A percentile compares a stretch with the other conserved stretches of the same genome.
These are phyloP conservation scores for Rossbeevera mucosa DNA, from an alignment of 768 basidiomycete species.

Conservation along the genomic window DNA sequence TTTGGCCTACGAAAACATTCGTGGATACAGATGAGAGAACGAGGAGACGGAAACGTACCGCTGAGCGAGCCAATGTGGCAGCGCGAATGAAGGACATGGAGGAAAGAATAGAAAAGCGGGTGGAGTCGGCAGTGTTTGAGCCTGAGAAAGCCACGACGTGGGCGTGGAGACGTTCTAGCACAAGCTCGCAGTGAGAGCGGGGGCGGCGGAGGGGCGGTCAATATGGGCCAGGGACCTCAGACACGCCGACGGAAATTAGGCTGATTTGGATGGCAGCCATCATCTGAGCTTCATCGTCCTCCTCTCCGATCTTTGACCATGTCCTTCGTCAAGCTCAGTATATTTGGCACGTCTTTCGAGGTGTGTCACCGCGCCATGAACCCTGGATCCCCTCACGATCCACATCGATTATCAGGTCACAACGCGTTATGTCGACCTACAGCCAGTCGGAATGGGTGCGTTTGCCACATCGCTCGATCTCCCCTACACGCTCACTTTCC, in stretches of 20 bases:
- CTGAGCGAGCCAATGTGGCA: slow-evolving; percentile 38
- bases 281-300: background rate
- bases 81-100: slow-evolving; percentile 44
- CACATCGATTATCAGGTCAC: slow-evolving; percentile 56
- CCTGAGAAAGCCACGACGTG: slow-evolving; percentile 13
- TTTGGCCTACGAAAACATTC: slow-evolving; percentile 31
- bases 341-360: slow-evolving; percentile 98
- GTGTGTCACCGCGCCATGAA: slow-evolving; percentile 36
- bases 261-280: slow-evolving; percentile 5
- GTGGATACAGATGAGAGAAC: background rate
- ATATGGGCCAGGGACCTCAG: slow-evolving; percentile 15
- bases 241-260: slow-evolving; percentile 20
- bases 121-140: background rate
- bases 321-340: slow-evolving; percentile 97
- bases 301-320: slow-evolving; percentile 34
- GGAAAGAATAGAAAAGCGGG: background rate
- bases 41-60: slow-evolving; percentile 27
- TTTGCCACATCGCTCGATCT: slow-evolving; percentile 13
- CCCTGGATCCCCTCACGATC: slow-evolving; percentile 18
- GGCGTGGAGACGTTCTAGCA: background rate
- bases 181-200: background rate
- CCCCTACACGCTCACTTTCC: slow-evolving; percentile 16
- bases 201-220: background rate
- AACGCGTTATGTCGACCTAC: slow-evolving; percentile 97
- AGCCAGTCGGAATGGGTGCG: slow-evolving; percentile 98